Evolutionary conservation across 2,329 filamentous ascomycete genomes (phyloP).

Genomic region (Eutypa lata): DNA sequence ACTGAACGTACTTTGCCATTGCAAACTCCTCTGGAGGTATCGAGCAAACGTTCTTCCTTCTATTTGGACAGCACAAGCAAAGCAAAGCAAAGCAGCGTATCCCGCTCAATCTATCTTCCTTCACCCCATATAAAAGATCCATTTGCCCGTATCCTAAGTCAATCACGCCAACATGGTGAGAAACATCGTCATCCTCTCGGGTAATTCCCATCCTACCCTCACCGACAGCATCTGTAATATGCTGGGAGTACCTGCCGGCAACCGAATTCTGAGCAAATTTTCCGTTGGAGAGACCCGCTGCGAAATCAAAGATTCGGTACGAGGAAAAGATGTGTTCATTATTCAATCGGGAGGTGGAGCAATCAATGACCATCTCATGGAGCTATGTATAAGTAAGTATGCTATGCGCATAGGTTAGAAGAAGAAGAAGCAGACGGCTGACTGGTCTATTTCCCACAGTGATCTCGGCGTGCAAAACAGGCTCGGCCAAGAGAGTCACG

Average conservation of each 20-base stretch:
- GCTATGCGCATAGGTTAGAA: slow-evolving; percentile 4
- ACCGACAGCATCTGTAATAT: slow-evolving; percentile 84
- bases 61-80: background rate
- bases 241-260: slow-evolving; percentile 80
- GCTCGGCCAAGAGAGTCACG: slow-evolving; percentile 88
- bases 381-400: slow-evolving; percentile 85
- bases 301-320: slow-evolving; percentile 93
- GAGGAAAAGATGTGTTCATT: slow-evolving; percentile 98
- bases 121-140: background rate
- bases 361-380: slow-evolving; percentile 95
- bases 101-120: background rate
- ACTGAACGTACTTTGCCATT: too few species aligned
- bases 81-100: background rate
- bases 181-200: slow-evolving; percentile 90
- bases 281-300: slow-evolving; percentile 92
- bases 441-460: slow-evolving; percentile 41
- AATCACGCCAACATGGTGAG: slow-evolving; percentile 67
- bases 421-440: slow-evolving; percentile 8
- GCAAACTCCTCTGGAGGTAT: too few species aligned
- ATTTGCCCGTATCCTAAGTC: background rate
- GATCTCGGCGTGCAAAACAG: slow-evolving; percentile 95
- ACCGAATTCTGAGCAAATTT: slow-evolving; percentile 86
- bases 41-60: too few species aligned
- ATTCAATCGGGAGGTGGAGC: slow-evolving; percentile 90
- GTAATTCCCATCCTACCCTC: slow-evolving; percentile 86